Evolutionary conservation across 768 basidiomycete species (phyloP).

Genomic region (Trametes elegans): DNA sequence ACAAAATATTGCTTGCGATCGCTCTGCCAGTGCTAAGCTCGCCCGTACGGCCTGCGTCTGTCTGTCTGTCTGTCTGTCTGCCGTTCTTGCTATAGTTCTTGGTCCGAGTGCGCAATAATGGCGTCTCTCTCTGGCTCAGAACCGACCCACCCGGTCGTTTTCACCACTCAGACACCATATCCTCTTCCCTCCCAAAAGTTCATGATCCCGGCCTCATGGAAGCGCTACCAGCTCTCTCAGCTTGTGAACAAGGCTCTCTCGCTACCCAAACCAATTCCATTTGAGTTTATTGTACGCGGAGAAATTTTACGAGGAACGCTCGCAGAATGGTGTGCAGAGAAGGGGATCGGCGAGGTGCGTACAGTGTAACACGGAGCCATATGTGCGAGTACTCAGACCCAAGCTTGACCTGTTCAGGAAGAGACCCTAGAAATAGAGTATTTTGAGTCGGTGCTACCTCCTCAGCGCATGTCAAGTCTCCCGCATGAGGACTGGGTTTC

Average conservation of each 20-base stretch:
- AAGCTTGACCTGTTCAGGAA: constrained; percentile 48
- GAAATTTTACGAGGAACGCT: constrained; percentile 72
- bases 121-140: constrained; percentile 15
- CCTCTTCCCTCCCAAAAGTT: constrained; percentile 85
- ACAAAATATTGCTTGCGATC: constrained; percentile 6
- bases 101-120: constrained; percentile 3
- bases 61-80: neutral
- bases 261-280: constrained; percentile 73
- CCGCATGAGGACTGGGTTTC: constrained; percentile 96
- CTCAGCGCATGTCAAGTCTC: constrained; percentile 72
- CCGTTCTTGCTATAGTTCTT: no score
- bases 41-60: neutral
- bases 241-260: constrained; percentile 92
- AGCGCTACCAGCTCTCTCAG: constrained; percentile 94
- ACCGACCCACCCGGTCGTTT: constrained; percentile 57
- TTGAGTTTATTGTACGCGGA: constrained; percentile 90
- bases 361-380: no score
- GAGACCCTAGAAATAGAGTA: constrained; percentile 92
- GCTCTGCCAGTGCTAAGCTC: no score
- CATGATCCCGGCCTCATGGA: constrained; percentile 88
- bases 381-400: neutral
- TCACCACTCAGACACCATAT: constrained; percentile 72
- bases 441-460: constrained; percentile 85
- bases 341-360: constrained; percentile 68
- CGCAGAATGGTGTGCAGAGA: constrained; percentile 70